Evolutionary conservation across 192 early-diverging fungal genomes (phyloP).

Genomic region (Linnemannia hyalina): DNA sequence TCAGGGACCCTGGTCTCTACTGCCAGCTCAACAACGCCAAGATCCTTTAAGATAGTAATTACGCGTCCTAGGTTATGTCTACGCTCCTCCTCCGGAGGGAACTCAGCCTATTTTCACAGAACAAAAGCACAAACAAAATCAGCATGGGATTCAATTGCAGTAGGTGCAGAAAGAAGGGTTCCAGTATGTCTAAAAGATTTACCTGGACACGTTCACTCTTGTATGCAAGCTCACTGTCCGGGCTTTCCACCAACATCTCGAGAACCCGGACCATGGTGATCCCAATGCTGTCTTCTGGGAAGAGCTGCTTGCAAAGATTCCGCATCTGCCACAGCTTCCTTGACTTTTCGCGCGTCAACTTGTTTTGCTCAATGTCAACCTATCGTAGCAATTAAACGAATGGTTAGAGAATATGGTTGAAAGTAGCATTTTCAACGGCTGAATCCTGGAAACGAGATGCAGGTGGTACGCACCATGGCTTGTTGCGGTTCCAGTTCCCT

Average conservation of each 20-base stretch:
- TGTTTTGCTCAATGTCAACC: constrained; percentile 40
- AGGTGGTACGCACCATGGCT: constrained; percentile 6
- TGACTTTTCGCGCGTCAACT: constrained; percentile 27
- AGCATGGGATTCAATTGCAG: not conserved
- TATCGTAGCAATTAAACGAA: not conserved
- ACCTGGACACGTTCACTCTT: constrained; percentile 41
- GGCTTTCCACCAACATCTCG: constrained; percentile 35
- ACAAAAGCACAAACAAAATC: not conserved
- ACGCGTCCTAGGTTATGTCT: constrained; percentile 49
- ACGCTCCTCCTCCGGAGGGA: constrained; percentile 47
- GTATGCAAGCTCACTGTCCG: constrained; percentile 28
- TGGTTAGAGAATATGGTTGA: not conserved
- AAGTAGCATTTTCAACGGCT: not conserved
- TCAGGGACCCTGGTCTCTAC: constrained; percentile 20
- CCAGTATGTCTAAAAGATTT: not conserved
- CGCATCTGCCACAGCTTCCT: constrained; percentile 39
- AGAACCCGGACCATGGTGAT: constrained; percentile 36
- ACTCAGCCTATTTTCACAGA: constrained; percentile 22
- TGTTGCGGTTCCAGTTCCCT: constrained; percentile 30
- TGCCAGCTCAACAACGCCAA: constrained; percentile 29
- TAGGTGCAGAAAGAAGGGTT: not conserved
- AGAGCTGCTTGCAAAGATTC: constrained; percentile 48
- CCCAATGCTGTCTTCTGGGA: constrained; percentile 45
- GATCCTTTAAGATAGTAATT: constrained; percentile 28
- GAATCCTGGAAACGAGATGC: not conserved